These are phyloP conservation scores for Peronospora belbahrii DNA, from an alignment of 352 stramenopile genomes.

Conservation along the genomic window DNA sequence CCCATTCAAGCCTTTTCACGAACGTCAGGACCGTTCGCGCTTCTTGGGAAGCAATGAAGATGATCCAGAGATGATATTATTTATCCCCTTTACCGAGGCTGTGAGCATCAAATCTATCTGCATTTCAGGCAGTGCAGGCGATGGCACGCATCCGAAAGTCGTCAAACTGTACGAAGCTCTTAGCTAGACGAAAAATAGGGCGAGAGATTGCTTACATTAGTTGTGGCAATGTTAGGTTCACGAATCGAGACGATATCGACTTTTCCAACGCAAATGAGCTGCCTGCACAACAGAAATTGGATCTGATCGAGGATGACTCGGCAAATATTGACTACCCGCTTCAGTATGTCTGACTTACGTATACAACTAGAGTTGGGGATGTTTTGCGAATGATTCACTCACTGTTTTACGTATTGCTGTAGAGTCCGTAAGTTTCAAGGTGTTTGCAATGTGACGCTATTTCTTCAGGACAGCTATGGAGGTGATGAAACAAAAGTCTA, in stretches of 20 bases:
- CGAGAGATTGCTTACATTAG: neutral
- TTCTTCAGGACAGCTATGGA: constrained; percentile 66
- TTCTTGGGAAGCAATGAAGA: constrained; percentile 74
- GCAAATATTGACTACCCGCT: constrained; percentile 72
- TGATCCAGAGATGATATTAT: constrained; percentile 81
- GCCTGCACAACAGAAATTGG: constrained; percentile 61
- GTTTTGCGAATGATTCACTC: neutral
- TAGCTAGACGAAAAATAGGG: neutral
- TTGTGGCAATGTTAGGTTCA: constrained; percentile 35
- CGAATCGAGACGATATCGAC: constrained; percentile 81
- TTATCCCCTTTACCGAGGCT: constrained; percentile 81
- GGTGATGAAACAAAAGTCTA: constrained; percentile 72
- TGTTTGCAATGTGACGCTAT: constrained; percentile 74
- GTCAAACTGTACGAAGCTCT: constrained; percentile 60
- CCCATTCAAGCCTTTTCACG: constrained; percentile 79
- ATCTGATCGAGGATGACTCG: constrained; percentile 63
- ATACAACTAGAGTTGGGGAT: no score
- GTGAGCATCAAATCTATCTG: constrained; percentile 87
- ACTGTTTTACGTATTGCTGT: constrained; percentile 1
- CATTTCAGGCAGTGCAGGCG: constrained; percentile 61
- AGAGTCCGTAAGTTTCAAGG: constrained; percentile 85
- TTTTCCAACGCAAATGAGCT: constrained; percentile 78
- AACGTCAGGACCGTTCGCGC: constrained; percentile 54
- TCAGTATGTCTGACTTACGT: constrained; percentile 36
- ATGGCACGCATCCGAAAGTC: constrained; percentile 70